Evolutionary conservation across 495 filamentous ascomycete species (phyloP).

Genomic region (Immersiella caudata): DNA sequence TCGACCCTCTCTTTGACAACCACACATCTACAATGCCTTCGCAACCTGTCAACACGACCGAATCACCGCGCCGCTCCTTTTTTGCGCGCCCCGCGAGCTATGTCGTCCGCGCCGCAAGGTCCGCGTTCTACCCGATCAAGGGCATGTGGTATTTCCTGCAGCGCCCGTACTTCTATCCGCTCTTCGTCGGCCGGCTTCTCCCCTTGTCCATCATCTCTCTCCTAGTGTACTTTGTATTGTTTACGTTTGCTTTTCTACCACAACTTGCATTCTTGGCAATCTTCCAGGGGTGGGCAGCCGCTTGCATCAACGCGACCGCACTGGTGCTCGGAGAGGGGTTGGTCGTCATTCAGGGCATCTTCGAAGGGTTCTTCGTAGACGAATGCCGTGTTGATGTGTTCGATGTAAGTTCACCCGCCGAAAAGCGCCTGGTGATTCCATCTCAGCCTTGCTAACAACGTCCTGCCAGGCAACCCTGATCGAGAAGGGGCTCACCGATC

Average conservation of each 20-base stretch:
- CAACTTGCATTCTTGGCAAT: conserved; percentile 79
- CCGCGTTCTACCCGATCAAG: conserved; percentile 47
- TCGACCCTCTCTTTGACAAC: too few relatives aligned
- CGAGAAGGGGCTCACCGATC: conserved; percentile 51
- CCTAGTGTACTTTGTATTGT: conserved; percentile 72
- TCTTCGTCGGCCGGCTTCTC: conserved; percentile 68
- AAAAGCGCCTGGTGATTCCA: conserved; percentile 30
- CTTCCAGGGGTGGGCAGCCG: conserved; percentile 77
- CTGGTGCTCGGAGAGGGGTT: conserved; percentile 82
- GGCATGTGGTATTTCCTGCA: conserved; percentile 78
- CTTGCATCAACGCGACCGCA: conserved; percentile 72
- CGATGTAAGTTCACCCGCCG: conserved; percentile 61
- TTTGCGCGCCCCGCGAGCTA: conserved; percentile 32
- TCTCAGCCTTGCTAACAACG: background rate
- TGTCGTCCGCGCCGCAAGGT: conserved; percentile 33
- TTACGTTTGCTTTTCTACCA: conserved; percentile 85
- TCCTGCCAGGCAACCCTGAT: conserved; percentile 48
- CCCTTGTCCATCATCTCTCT: conserved; percentile 74
- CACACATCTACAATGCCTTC: background rate
- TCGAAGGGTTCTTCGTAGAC: conserved; percentile 79
- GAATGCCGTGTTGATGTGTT: conserved; percentile 89
- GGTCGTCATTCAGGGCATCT: conserved; percentile 74
- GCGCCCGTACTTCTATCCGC: conserved; percentile 65
- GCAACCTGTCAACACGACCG: background rate
- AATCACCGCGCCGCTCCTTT: background rate